These are phyloP conservation scores for Pulveroboletus sp. DNA, from an alignment of 1,284 basidiomycete species.

Conservation along the genomic window DNA sequence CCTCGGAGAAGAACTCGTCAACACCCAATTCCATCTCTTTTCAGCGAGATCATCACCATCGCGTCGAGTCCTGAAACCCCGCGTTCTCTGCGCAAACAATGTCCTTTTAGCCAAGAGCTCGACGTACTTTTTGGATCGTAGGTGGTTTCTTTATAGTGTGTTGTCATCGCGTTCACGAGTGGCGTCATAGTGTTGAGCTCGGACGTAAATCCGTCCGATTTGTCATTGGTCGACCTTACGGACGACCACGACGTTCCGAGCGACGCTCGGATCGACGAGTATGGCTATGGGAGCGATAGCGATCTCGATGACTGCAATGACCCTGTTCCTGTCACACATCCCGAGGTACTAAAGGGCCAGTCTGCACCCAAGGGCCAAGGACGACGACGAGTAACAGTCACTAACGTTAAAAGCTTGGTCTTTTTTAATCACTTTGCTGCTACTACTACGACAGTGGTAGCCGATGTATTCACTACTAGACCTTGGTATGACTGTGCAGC, in stretches of 20 bases:
- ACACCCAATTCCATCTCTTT: constrained; percentile 35
- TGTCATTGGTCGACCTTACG: constrained; percentile 20
- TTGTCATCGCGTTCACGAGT: too few relatives aligned
- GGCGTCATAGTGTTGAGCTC: not conserved
- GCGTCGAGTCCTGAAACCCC: not conserved
- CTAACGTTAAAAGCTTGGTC: too few relatives aligned
- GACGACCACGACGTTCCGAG: constrained; percentile 13
- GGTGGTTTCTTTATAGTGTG: too few relatives aligned
- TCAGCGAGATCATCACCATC: constrained; percentile 21
- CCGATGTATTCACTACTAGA: too few relatives aligned
- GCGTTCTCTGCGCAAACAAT: not conserved
- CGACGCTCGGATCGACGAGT: constrained; percentile 14
- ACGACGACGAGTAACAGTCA: constrained; percentile 14
- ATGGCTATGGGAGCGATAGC: constrained; percentile 34
- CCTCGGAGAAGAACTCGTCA: constrained; percentile 30
- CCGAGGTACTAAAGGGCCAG: not conserved
- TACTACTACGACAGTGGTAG: too few relatives aligned
- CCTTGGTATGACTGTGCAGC: too few relatives aligned
- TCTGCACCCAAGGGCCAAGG: constrained; percentile 1
- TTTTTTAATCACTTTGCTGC: too few relatives aligned
- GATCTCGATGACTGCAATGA: constrained; percentile 29
- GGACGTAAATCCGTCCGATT: constrained; percentile 15
- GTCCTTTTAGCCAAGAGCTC: constrained; percentile 10
- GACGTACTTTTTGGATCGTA: too few relatives aligned
- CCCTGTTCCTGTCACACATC: not conserved